These are phyloP conservation scores for Cladorrhinum sp. DNA, from an alignment of 2,329 filamentous ascomycete species.

Conservation along the genomic window DNA sequence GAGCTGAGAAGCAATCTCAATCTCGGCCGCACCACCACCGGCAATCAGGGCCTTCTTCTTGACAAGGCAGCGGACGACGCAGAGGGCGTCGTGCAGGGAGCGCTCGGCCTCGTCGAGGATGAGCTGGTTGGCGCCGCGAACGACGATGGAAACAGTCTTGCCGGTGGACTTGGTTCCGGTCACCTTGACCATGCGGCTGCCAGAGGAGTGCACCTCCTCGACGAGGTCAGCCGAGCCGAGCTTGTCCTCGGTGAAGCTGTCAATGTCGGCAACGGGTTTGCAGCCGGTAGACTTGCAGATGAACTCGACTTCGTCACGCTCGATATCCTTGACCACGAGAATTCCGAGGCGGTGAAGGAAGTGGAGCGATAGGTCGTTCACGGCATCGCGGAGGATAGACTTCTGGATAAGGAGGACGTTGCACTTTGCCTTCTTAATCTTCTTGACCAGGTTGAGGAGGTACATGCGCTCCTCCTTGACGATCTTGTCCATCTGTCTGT, in stretches of 20 bases:
- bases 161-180: slow-evolving; percentile 80
- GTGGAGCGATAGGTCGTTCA: slow-evolving; percentile 95
- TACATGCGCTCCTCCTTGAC: slow-evolving; percentile 98
- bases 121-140: slow-evolving; percentile 87
- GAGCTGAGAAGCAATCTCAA: slow-evolving; percentile 88
- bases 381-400: slow-evolving; percentile 93
- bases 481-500: slow-evolving; percentile 99
- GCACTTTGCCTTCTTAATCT: slow-evolving; percentile 99
- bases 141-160: slow-evolving; percentile 92
- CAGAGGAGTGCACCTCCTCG: slow-evolving; percentile 84
- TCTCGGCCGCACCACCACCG: slow-evolving; percentile 92
- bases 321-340: slow-evolving; percentile 93
- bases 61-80: slow-evolving; percentile 92
- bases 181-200: slow-evolving; percentile 90
- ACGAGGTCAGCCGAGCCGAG: slow-evolving; percentile 89
- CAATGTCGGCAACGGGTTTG: slow-evolving; percentile 97
- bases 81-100: slow-evolving; percentile 93
- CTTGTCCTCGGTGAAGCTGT: slow-evolving; percentile 98
- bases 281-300: slow-evolving; percentile 99
- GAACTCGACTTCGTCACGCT: slow-evolving; percentile 98
- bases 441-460: slow-evolving; percentile 98
- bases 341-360: slow-evolving; percentile 98
- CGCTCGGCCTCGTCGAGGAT: slow-evolving; percentile 97
- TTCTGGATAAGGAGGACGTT: slow-evolving; percentile 98
- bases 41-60: slow-evolving; percentile 99